Conservation (phyloP, 164 flowering plant genomes). For the Liriodendron chinense region DNA sequence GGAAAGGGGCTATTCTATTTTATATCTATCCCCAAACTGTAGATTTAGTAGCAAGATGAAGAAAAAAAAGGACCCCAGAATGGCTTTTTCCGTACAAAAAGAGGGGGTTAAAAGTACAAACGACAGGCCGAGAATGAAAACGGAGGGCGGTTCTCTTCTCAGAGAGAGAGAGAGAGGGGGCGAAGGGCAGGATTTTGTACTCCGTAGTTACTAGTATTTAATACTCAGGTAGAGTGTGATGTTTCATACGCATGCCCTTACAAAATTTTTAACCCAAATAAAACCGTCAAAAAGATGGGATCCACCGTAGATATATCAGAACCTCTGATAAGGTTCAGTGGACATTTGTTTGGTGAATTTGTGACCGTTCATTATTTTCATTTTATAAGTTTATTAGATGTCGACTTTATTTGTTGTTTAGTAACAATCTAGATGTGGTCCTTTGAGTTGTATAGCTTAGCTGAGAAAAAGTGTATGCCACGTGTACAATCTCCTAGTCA, state of each 20-base stretch:
- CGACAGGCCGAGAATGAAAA: conserved; percentile 4
- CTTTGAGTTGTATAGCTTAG: too few relatives aligned
- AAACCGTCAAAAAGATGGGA: too few relatives aligned
- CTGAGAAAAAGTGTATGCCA: too few relatives aligned
- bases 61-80: background rate
- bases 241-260: background rate
- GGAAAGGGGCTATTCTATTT: background rate
- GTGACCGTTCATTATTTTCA: too few relatives aligned
- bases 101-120: background rate
- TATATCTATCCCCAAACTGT: background rate
- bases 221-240: background rate
- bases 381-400: too few relatives aligned
- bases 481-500: too few relatives aligned
- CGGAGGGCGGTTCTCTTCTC: conserved; percentile 1
- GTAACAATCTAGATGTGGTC: too few relatives aligned
- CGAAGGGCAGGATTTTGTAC: background rate
- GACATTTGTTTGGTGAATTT: too few relatives aligned
- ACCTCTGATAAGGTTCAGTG: too few relatives aligned
- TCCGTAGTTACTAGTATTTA: background rate
- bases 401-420: too few relatives aligned
- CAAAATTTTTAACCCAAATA: too few relatives aligned
- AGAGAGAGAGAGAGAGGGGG: background rate
- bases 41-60: background rate
- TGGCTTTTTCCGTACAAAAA: background rate
- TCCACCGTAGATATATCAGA: too few relatives aligned